Percentiles rank a stretch among this genome's conserved stretches.
Evolutionary conservation across 768 basidiomycete genomes (phyloP).

Genomic region (Russula sp.): DNA sequence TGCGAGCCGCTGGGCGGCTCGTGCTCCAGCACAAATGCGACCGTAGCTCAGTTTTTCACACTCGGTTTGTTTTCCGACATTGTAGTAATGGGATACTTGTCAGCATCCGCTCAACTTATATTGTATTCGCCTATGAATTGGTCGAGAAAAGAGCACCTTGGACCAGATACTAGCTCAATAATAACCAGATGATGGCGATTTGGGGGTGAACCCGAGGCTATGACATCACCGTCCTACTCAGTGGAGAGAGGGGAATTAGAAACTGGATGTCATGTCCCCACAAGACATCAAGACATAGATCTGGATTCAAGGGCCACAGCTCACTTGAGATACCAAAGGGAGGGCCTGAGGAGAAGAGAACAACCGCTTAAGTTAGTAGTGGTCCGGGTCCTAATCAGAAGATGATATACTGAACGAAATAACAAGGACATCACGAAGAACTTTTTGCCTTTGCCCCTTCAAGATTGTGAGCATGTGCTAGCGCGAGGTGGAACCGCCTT

Average conservation of each 20-base stretch:
- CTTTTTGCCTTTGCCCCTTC: slow-evolving; percentile 9
- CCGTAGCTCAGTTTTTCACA: background rate
- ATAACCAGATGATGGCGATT: slow-evolving; percentile 3
- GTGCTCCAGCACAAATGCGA: background rate
- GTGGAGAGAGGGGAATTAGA: background rate
- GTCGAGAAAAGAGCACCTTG: background rate
- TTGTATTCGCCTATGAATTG: background rate
- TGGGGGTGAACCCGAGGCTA: background rate
- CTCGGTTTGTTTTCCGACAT: background rate
- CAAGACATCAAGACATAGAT: background rate
- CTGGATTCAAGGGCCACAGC: background rate
- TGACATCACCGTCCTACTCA: background rate
- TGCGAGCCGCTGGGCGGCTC: background rate
- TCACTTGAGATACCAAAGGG: slow-evolving; percentile 10
- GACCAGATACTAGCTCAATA: background rate
- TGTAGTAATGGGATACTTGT: background rate
- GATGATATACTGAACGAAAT: background rate
- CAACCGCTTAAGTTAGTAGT: background rate
- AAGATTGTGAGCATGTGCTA: slow-evolving; percentile 14
- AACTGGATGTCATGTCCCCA: background rate
- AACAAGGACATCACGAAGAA: slow-evolving; percentile 3
- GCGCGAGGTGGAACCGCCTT: slow-evolving; percentile 14
- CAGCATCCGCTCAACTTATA: background rate
- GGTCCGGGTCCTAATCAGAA: slow-evolving; percentile 6
- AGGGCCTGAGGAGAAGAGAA: background rate